A percentile compares a stretch with the other conserved stretches of the same genome.
Evolutionary conservation across 306 rosid genomes (phyloP).

Genomic region (Astragalus membranaceus): DNA sequence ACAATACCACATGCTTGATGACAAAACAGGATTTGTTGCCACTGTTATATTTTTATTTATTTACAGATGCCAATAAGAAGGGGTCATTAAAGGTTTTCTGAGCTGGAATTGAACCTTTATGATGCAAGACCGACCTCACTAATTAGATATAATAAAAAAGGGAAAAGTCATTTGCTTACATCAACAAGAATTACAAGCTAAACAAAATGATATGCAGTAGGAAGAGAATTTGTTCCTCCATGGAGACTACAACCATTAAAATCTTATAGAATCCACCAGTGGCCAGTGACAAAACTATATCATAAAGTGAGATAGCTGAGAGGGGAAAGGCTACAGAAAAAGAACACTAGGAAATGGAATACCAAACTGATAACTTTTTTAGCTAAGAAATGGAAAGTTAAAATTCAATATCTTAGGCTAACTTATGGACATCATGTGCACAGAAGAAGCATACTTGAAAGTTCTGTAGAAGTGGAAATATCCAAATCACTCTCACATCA

Average conservation of each 20-base stretch:
- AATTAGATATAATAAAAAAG: constrained; percentile 13
- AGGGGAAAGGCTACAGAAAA: not conserved
- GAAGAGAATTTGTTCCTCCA: not conserved
- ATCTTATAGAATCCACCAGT: not conserved
- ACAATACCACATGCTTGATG: constrained; percentile 23
- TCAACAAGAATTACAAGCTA: not conserved
- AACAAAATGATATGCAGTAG: not conserved
- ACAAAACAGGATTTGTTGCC: constrained; percentile 1
- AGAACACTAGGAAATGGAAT: not conserved
- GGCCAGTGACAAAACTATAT: not conserved
- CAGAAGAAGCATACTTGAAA: no score
- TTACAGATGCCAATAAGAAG: constrained; percentile 1
- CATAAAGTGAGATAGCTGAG: constrained; percentile 10
- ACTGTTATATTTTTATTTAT: constrained; percentile 6
- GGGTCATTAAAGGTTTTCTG: constrained; percentile 12
- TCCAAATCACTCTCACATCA: no score
- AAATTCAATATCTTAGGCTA: no score
- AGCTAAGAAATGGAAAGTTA: no score
- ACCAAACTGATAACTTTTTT: not conserved
- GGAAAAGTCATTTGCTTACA: constrained; percentile 4
- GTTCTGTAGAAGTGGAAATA: no score
- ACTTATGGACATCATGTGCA: no score
- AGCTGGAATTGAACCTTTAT: constrained; percentile 29
- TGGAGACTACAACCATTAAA: not conserved
- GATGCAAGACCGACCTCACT: constrained; percentile 15